Evolutionary conservation across 192 early-diverging fungal species (phyloP).

Genomic region (Dispira parvispora): DNA sequence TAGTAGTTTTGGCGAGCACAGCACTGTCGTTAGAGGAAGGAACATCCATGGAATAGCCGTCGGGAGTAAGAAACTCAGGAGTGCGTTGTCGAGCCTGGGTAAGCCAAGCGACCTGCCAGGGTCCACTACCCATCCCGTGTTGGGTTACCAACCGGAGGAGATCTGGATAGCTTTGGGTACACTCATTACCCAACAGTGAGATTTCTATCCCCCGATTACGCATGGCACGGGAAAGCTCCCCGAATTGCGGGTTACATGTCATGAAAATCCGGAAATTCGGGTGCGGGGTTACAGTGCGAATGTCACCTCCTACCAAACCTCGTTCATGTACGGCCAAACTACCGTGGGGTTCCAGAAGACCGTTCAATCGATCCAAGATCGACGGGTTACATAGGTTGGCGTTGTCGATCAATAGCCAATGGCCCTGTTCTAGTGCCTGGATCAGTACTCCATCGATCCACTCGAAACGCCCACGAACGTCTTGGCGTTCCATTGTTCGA

Average conservation of each 20-base stretch:
- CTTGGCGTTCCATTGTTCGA: constrained; percentile 25
- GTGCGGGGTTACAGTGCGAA: constrained; percentile 43
- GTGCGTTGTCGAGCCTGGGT: not conserved
- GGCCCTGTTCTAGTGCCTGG: constrained; percentile 70
- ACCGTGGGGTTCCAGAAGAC: constrained; percentile 79
- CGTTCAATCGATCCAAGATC: constrained; percentile 89
- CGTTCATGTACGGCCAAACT: constrained; percentile 78
- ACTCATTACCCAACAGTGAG: constrained; percentile 35
- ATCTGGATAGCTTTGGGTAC: constrained; percentile 29
- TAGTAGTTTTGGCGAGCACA: too few relatives aligned
- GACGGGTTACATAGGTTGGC: constrained; percentile 90
- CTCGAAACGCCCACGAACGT: constrained; percentile 73
- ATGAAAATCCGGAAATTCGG: constrained; percentile 89
- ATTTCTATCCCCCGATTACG: constrained; percentile 96
- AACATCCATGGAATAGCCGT: too few relatives aligned
- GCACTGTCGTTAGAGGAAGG: too few relatives aligned
- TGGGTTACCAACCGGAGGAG: constrained; percentile 20
- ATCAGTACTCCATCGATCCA: constrained; percentile 95
- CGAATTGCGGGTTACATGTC: constrained; percentile 81
- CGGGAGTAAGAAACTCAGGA: not conserved
- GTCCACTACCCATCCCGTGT: not conserved
- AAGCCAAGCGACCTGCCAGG: not conserved
- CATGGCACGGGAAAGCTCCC: constrained; percentile 94
- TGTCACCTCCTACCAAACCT: constrained; percentile 65
- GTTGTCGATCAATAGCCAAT: constrained; percentile 92